phyloP scores from a whole-genome alignment of 441 rosid species.

The Euphorbia neoarborescens region DNA sequence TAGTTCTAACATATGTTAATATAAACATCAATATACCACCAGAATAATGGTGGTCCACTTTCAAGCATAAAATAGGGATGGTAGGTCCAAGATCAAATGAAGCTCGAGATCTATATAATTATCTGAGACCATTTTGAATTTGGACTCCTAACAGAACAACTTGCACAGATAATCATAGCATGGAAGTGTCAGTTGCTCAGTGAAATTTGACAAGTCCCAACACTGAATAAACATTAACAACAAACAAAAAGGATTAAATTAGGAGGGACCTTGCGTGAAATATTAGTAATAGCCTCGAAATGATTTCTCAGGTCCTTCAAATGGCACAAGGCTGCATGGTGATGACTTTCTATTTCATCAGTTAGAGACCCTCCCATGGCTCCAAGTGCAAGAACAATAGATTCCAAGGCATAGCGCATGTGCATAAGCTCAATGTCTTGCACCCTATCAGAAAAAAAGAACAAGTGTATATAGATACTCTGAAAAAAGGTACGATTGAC shows the following conservation, averaged over 20 bases:
- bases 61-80: background rate
- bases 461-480: constrained; percentile 10
- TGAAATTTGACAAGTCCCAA: background rate
- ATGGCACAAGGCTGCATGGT: constrained; percentile 49
- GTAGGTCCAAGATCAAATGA: background rate
- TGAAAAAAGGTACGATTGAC: background rate
- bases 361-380: constrained; percentile 49
- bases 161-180: background rate
- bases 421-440: constrained; percentile 95
- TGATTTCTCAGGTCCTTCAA: constrained; percentile 70
- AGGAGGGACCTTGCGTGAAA: constrained; percentile 71
- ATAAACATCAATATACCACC: background rate
- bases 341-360: constrained; percentile 44
- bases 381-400: constrained; percentile 70
- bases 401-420: constrained; percentile 93
- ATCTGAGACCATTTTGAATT: background rate
- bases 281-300: constrained; percentile 65
- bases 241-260: constrained; percentile 4
- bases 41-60: background rate
- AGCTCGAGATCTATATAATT: background rate
- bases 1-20: background rate
- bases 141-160: background rate
- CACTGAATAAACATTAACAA: background rate
- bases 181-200: background rate
- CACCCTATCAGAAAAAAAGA: constrained; percentile 46